These are phyloP conservation scores for Phytophthora constricta DNA, from an alignment of 352 stramenopile species.

Conservation along the genomic window DNA sequence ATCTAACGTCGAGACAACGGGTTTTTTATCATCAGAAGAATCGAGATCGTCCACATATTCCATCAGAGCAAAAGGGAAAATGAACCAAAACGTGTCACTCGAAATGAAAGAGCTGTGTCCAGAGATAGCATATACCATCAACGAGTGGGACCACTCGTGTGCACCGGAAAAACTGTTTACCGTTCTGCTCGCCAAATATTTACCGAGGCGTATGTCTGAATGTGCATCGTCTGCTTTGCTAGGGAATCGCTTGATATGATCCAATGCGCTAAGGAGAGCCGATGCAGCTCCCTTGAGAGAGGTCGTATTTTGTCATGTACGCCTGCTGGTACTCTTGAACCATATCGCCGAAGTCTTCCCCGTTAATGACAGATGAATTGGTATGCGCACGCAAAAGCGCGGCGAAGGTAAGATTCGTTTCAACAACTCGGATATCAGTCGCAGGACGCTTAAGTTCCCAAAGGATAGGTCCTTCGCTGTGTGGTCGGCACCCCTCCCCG, in stretches of 20 bases:
- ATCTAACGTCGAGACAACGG: too few relatives aligned
- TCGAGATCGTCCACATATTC: not conserved
- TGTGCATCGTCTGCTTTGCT: slow-evolving; percentile 3
- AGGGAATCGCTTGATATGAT: not conserved
- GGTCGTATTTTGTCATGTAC: slow-evolving; percentile 6
- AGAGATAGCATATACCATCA: not conserved
- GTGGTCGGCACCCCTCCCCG: not conserved
- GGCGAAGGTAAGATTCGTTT: slow-evolving; percentile 8
- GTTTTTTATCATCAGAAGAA: too few relatives aligned
- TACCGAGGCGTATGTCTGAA: not conserved
- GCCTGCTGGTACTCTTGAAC: slow-evolving; percentile 14
- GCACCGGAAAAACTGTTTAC: not conserved
- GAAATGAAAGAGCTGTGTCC: not conserved
- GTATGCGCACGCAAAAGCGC: slow-evolving; percentile 3
- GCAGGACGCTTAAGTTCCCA: slow-evolving; percentile 8
- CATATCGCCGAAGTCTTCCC: slow-evolving; percentile 12
- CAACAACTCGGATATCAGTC: not conserved
- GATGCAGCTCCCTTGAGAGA: not conserved
- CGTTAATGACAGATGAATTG: not conserved
- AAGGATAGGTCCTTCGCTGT: slow-evolving; percentile 1
- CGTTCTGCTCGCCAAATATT: slow-evolving; percentile 1
- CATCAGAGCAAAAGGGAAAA: not conserved
- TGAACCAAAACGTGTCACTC: not conserved
- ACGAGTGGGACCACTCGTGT: not conserved
- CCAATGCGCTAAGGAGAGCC: not conserved